These are phyloP conservation scores for Kwoniella botswanensis DNA, from an alignment of 768 basidiomycete species.

Conservation along the genomic window DNA sequence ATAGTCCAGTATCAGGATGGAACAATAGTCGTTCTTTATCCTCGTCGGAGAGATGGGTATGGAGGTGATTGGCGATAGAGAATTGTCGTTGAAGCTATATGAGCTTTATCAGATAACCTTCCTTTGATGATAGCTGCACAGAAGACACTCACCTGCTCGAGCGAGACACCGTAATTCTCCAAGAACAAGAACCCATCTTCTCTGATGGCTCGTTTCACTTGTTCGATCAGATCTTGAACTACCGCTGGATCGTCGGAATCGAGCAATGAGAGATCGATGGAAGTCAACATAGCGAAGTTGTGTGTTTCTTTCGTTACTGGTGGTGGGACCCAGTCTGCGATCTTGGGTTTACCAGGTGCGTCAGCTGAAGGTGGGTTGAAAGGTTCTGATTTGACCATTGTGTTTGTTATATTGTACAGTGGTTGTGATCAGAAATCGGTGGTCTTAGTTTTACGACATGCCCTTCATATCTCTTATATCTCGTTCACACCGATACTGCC, in stretches of 20 bases:
- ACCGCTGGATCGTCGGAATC: constrained; percentile 39
- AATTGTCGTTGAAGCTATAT: constrained; percentile 43
- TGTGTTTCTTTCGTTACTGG: constrained; percentile 33
- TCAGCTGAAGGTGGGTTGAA: constrained; percentile 38
- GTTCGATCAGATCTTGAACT: constrained; percentile 26
- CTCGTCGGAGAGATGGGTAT: constrained; percentile 35
- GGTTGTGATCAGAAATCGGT: neutral
- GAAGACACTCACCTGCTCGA: constrained; percentile 31
- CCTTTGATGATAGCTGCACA: too few relatives aligned
- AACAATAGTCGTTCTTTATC: constrained; percentile 40
- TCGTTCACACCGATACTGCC: neutral
- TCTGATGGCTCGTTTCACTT: constrained; percentile 32
- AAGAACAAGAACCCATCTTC: constrained; percentile 47
- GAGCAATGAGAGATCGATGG: constrained; percentile 34
- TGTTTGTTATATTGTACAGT: neutral
- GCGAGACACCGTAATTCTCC: constrained; percentile 40
- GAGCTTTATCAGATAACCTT: neutral
- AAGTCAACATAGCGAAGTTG: constrained; percentile 36
- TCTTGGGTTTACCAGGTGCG: constrained; percentile 30
- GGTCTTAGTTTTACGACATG: neutral
- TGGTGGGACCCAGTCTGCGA: constrained; percentile 37
- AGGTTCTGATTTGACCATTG: constrained; percentile 6
- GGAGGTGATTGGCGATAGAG: constrained; percentile 36
- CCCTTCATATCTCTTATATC: neutral
- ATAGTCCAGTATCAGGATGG: constrained; percentile 36